Evolutionary conservation across 768 basidiomycete species (phyloP).

Genomic region (Tulasnella sp.): DNA sequence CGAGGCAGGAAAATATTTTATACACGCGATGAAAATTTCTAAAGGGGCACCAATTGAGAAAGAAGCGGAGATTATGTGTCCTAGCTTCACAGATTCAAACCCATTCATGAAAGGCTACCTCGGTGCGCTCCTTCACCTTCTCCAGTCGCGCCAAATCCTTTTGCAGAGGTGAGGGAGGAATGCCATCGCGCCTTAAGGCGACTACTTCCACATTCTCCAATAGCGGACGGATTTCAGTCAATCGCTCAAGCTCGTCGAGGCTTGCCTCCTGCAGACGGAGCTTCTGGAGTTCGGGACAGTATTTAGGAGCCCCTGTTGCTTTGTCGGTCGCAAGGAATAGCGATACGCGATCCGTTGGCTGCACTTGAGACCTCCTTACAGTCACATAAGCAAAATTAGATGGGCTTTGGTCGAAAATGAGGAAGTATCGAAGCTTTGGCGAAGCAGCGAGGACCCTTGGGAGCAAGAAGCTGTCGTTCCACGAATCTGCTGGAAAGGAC

Average conservation of each 20-base stretch:
- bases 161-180: background rate
- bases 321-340: background rate
- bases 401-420: background rate
- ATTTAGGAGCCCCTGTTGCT: background rate
- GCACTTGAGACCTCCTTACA: background rate
- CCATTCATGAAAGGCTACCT: background rate
- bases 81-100: background rate
- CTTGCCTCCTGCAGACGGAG: background rate
- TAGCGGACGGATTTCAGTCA: background rate
- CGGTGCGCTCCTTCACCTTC: background rate
- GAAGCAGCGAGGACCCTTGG: background rate
- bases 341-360: background rate
- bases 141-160: background rate
- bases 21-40: too few relatives aligned
- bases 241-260: background rate
- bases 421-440: background rate
- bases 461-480: background rate
- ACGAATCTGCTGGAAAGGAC: background rate
- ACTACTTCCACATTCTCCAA: background rate
- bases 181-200: background rate
- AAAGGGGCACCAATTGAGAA: too few relatives aligned
- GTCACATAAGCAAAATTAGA: too few relatives aligned
- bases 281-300: background rate
- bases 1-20: too few relatives aligned
- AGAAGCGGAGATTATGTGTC: too few relatives aligned